These are phyloP conservation scores for Rhodotorula sp. DNA, from an alignment of 1,284 basidiomycete genomes.

Conservation along the genomic window DNA sequence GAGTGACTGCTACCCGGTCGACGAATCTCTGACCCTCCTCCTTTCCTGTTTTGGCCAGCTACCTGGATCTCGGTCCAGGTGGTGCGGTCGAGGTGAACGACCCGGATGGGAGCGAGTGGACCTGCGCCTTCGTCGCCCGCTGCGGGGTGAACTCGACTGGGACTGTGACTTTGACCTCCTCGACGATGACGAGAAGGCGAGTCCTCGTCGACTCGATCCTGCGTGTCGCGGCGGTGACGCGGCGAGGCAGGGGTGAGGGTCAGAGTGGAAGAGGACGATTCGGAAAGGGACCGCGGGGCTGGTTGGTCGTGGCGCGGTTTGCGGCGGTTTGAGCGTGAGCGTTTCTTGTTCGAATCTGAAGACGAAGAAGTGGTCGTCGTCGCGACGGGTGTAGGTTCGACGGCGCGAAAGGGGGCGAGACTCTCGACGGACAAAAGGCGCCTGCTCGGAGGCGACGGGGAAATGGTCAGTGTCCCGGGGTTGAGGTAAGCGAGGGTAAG, in stretches of 20 bases:
- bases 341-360: neutral
- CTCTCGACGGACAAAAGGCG: slow-evolving; percentile 25
- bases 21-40: neutral
- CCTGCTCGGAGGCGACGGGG: neutral
- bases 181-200: neutral
- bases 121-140: slow-evolving; percentile 5
- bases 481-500: neutral
- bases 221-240: neutral
- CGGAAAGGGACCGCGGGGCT: neutral
- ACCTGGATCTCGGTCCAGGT: neutral
- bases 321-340: neutral
- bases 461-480: too few species aligned
- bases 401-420: neutral
- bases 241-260: slow-evolving; percentile 2
- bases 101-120: slow-evolving; percentile 21
- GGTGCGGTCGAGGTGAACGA: neutral
- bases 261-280: slow-evolving; percentile 6
- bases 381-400: neutral
- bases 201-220: neutral
- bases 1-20: slow-evolving; percentile 27
- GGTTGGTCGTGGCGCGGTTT: neutral
- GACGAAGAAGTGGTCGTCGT: neutral
- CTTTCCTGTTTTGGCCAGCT: neutral
- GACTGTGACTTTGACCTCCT: too few species aligned
- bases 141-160: slow-evolving; percentile 3